Evolutionary conservation across 345 rosid species (phyloP).

Genomic region (Syzygium grande): DNA sequence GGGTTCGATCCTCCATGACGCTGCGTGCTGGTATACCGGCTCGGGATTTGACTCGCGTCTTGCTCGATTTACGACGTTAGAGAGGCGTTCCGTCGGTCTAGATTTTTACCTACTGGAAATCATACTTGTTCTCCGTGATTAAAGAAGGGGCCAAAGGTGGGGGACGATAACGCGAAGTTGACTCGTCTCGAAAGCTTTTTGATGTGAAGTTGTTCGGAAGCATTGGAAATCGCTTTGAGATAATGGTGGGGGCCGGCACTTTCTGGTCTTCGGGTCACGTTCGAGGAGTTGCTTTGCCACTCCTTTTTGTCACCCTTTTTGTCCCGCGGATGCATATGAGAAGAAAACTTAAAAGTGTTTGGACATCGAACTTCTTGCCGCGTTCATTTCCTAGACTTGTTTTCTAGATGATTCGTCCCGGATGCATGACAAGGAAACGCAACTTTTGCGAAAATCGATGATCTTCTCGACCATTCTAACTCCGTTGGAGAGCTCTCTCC

Average conservation of each 20-base stretch:
- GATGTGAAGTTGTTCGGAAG: background rate
- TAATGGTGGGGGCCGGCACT: background rate
- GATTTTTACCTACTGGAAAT: background rate
- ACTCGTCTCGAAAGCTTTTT: background rate
- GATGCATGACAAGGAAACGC: background rate
- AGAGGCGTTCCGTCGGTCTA: background rate
- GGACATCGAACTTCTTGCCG: background rate
- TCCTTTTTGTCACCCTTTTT: background rate
- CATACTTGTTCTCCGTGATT: background rate
- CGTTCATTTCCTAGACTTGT: background rate
- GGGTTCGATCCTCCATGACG: background rate
- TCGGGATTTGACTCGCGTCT: background rate
- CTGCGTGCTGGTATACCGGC: too few species aligned
- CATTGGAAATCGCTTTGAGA: background rate
- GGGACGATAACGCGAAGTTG: background rate
- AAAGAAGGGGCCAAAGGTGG: background rate
- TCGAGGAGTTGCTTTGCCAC: background rate
- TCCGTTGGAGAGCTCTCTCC: accelerated
- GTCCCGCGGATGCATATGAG: background rate
- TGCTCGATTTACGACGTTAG: background rate
- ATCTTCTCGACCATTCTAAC: background rate
- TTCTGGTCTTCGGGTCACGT: background rate
- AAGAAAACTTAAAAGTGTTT: background rate
- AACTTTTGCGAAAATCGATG: background rate
- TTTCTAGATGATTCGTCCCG: background rate